Percentiles rank a stretch among this genome's conserved stretches.
These are phyloP conservation scores for Colletotrichum tamarilloi DNA, from an alignment of 2,329 filamentous ascomycete species.

Conservation along the genomic window DNA sequence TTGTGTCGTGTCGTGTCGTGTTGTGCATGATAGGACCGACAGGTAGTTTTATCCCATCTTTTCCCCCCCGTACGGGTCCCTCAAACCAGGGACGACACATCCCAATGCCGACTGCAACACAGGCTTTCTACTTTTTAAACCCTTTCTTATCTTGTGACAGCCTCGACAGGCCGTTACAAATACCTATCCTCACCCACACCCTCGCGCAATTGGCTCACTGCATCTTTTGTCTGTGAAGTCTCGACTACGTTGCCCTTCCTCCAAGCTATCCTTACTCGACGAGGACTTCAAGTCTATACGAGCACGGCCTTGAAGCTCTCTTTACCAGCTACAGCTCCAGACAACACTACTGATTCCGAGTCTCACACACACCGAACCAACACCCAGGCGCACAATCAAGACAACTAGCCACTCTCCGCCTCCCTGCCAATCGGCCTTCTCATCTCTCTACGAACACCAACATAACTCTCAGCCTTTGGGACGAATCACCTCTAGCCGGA, in stretches of 20 bases:
- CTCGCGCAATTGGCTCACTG: not conserved
- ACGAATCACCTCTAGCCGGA: not conserved
- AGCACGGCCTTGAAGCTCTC: not conserved
- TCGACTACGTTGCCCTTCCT: not conserved
- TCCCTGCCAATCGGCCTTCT: not conserved
- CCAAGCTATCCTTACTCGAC: not conserved
- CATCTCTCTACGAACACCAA: not conserved
- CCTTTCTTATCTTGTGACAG: slow-evolving; percentile 30
- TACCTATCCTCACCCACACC: slow-evolving; percentile 18
- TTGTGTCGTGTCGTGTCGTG: slow-evolving; percentile 21
- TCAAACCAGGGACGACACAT: slow-evolving; percentile 30
- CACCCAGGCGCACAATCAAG: not conserved
- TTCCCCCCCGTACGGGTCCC: slow-evolving; percentile 24
- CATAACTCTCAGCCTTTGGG: not conserved
- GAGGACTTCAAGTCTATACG: not conserved
- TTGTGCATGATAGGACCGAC: slow-evolving; percentile 27
- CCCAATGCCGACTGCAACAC: slow-evolving; percentile 28
- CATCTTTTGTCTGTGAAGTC: not conserved
- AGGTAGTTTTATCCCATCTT: slow-evolving; percentile 16
- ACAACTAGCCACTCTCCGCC: not conserved
- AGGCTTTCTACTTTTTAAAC: slow-evolving; percentile 6
- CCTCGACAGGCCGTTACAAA: slow-evolving; percentile 31
- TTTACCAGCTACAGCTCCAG: not conserved
- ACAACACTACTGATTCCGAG: not conserved
- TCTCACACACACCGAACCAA: not conserved